Evolutionary conservation across 495 filamentous ascomycete species (phyloP), one percentile per base, ranked within the genome.

Genomic region (Penicillium psychrofluorescens): DNA sequence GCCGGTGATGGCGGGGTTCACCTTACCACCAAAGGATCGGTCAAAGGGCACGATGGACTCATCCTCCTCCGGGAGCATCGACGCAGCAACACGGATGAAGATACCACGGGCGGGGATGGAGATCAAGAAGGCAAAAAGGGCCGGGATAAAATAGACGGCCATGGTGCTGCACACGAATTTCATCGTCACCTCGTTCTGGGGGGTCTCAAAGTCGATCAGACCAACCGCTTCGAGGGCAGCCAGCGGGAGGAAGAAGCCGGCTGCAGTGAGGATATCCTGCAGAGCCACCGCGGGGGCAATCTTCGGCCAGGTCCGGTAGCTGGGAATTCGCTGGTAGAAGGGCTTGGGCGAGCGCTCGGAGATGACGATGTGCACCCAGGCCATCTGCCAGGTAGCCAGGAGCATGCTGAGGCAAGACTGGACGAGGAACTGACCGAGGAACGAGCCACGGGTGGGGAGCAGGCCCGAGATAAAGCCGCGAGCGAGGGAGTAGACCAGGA

Each of bases 41-140:
- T 89, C 85, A 41, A 88, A 87, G n/a, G 81, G 78, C 36, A 89
- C 80, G 46, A 90, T 85, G 4, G 79, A 73, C 59, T 88, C 80
- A 37, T 86, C 66, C 22, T 77, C 71, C 44, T 86, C 82, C 0
- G 82, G 71, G 1, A 89, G 76, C 58, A 86, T 74, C 4, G 81
- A 83, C 11, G 85, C 84, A 36, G 88, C 81, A 15, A 88, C 76
- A 43, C 85, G 83, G 46, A 78, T 68, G 33, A 84, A 74, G 28
- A 77, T 76, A 11, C 84, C 81, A 7, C 61, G 63, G 10, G 78
- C 79, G 6, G 85, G 85, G 45, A 88, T 62, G 36, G 74, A 58
- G 37, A 86, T 56, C 29, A 80, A 55, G 35, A 79, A 48, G 16
- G 56, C 49, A 12, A 74, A 51, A 27, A 74, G 41, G 29, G 64